Percentiles rank a stretch among this genome's conserved stretches.
Evolutionary conservation across 1,284 basidiomycete genomes (phyloP).

Genomic region (Exobasidium cylindrosporum): DNA sequence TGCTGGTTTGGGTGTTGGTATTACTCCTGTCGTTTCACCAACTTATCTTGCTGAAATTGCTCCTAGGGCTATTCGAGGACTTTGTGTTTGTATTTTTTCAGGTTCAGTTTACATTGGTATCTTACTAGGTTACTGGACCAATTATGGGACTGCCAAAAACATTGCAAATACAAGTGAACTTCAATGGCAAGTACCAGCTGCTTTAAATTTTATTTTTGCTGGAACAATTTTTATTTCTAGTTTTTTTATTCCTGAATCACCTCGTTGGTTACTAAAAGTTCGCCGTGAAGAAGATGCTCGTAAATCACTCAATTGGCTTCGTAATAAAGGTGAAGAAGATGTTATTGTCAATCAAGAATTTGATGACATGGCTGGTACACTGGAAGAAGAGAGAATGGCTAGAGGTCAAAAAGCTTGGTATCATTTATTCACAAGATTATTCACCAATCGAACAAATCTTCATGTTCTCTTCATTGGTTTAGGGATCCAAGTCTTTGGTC

Average conservation of each 20-base stretch:
- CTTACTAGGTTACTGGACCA: conserved; percentile 26
- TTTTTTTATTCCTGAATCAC: conserved; percentile 34
- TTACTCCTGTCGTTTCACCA: conserved; percentile 31
- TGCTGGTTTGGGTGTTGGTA: conserved; percentile 36
- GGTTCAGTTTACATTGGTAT: conserved; percentile 34
- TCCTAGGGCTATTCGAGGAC: conserved; percentile 31
- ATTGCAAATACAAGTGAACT: conserved; percentile 8
- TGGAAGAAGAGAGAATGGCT: conserved; percentile 23
- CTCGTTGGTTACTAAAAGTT: conserved; percentile 37
- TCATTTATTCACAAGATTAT: conserved; percentile 21
- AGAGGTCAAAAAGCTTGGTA: conserved; percentile 8
- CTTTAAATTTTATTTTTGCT: conserved; percentile 40
- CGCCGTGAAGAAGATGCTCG: conserved; percentile 29
- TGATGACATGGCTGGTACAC: conserved; percentile 28
- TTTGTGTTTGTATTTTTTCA: conserved; percentile 28
- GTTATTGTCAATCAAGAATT: conserved; percentile 28
- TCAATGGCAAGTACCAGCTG: conserved; percentile 32
- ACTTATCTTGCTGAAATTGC: conserved; percentile 36
- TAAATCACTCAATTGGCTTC: conserved; percentile 27
- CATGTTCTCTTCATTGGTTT: conserved; percentile 32
- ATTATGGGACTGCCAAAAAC: conserved; percentile 19
- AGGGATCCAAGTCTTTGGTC: conserved; percentile 39
- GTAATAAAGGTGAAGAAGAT: conserved; percentile 29
- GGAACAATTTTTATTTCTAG: conserved; percentile 28
- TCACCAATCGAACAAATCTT: conserved; percentile 32